phyloP scores from a whole-genome alignment of 2,329 filamentous ascomycete genomes.

The Hypoxylon sp. region DNA sequence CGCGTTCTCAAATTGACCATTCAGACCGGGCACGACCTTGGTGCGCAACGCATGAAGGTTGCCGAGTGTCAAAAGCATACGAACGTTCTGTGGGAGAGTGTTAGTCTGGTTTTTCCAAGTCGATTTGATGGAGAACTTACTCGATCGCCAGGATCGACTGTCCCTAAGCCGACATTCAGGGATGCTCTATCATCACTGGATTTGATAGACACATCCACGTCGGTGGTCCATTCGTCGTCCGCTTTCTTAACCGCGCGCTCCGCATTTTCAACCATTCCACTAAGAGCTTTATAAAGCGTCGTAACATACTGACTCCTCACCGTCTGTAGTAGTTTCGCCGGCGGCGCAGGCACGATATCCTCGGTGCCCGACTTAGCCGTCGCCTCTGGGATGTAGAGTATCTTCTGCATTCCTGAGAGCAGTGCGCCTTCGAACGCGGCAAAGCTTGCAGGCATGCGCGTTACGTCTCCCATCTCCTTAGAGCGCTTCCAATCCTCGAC shows the following conservation, averaged over 20 bases:
- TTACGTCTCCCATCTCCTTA: slow-evolving; percentile 82
- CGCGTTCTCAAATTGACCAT: slow-evolving; percentile 89
- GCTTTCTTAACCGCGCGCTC: slow-evolving; percentile 74
- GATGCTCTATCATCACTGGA: slow-evolving; percentile 45
- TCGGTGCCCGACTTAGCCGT: slow-evolving; percentile 75
- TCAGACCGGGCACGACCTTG: slow-evolving; percentile 85
- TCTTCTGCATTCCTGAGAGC: slow-evolving; percentile 89
- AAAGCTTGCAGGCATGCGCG: slow-evolving; percentile 88
- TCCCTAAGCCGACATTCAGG: slow-evolving; percentile 53
- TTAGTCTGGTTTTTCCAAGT: slow-evolving; percentile 35
- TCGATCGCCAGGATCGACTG: slow-evolving; percentile 63
- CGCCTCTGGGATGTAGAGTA: slow-evolving; percentile 89
- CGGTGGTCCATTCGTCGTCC: slow-evolving; percentile 67
- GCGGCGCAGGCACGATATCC: slow-evolving; percentile 84
- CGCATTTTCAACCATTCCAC: slow-evolving; percentile 96
- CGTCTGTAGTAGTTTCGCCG: slow-evolving; percentile 87
- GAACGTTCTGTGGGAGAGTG: slow-evolving; percentile 71
- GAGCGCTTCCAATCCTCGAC: slow-evolving; percentile 94
- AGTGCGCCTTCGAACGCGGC: slow-evolving; percentile 84
- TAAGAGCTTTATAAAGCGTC: slow-evolving; percentile 91
- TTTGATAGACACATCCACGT: slow-evolving; percentile 52
- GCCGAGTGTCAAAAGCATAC: slow-evolving; percentile 91
- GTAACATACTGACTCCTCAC: slow-evolving; percentile 92
- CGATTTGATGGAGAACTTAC: slow-evolving; percentile 50
- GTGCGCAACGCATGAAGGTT: slow-evolving; percentile 86